phyloP scores from a whole-genome alignment of 768 basidiomycete species.

The Suillus tomentosus region DNA sequence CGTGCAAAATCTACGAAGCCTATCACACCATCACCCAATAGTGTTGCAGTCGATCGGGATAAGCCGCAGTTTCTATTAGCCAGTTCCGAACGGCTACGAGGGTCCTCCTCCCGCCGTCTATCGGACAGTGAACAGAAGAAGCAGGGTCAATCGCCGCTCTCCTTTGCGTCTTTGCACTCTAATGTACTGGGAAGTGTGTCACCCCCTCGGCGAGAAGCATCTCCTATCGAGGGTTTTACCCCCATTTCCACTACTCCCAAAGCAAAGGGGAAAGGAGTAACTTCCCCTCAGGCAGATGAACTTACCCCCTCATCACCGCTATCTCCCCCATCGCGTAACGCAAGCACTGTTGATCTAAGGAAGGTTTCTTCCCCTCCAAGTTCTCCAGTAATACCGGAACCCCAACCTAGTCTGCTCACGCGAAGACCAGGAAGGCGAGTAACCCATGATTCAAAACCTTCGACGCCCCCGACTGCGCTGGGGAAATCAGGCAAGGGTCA shows the following conservation, averaged over 20 bases:
- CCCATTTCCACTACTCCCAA: conserved; percentile 18
- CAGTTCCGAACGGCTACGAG: conserved; percentile 29
- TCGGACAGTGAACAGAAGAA: conserved; percentile 32
- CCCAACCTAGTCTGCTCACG: conserved; percentile 24
- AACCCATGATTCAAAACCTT: conserved; percentile 29
- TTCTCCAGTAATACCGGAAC: conserved; percentile 31
- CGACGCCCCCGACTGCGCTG: conserved; percentile 29
- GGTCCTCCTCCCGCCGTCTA: conserved; percentile 29
- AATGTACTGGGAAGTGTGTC: conserved; percentile 13
- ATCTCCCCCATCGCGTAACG: conserved; percentile 26
- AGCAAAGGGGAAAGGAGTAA: conserved; percentile 30
- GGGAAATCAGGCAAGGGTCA: conserved; percentile 53
- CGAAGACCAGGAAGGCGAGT: conserved; percentile 37
- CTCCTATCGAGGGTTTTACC: conserved; percentile 21
- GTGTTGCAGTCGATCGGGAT: conserved; percentile 43
- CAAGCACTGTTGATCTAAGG: conserved; percentile 30
- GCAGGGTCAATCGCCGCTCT: conserved; percentile 25
- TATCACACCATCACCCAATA: conserved; percentile 33
- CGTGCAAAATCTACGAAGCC: conserved; percentile 43
- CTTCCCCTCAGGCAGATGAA: conserved; percentile 34
- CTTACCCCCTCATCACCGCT: conserved; percentile 11
- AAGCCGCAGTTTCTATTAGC: conserved; percentile 39
- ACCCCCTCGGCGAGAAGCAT: conserved; percentile 29
- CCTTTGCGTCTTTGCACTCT: conserved; percentile 33
- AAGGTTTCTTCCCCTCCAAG: conserved; percentile 37